Evolutionary conservation across 2,329 filamentous ascomycete genomes (phyloP).

Genomic region (Colletotrichum simmondsii): DNA sequence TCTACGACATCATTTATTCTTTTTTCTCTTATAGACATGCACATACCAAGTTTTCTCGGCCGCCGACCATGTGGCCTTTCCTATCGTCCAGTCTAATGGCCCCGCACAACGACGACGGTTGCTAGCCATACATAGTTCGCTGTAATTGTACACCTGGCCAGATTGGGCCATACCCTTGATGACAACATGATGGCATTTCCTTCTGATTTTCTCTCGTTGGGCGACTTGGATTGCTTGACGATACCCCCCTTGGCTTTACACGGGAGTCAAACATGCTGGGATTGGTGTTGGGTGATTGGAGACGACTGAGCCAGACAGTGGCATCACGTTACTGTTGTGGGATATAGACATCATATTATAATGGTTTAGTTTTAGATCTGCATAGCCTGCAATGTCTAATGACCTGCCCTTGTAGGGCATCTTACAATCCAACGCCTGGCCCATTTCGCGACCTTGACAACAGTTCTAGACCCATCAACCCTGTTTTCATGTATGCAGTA

Average conservation of each 20-base stretch:
- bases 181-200: not conserved
- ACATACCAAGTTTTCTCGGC: not conserved
- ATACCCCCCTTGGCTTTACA: constrained; percentile 9
- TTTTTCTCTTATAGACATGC: not conserved
- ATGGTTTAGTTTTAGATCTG: constrained; percentile 21
- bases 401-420: not conserved
- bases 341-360: constrained; percentile 16
- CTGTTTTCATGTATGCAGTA: not conserved
- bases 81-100: not conserved
- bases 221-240: constrained; percentile 3
- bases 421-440: not conserved
- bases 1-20: constrained; percentile 23
- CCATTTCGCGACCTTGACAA: not conserved
- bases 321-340: not conserved
- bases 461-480: too few species aligned
- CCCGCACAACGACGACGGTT: not conserved
- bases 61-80: not conserved
- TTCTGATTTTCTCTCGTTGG: not conserved
- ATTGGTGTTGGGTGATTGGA: not conserved
- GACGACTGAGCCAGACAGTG: not conserved
- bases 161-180: not conserved
- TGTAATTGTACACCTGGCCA: constrained; percentile 13
- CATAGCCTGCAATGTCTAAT: constrained; percentile 25
- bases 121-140: not conserved
- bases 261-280: not conserved